Conservation (phyloP, 352 stramenopile species). For the Globisporangium sylvaticum region DNA sequence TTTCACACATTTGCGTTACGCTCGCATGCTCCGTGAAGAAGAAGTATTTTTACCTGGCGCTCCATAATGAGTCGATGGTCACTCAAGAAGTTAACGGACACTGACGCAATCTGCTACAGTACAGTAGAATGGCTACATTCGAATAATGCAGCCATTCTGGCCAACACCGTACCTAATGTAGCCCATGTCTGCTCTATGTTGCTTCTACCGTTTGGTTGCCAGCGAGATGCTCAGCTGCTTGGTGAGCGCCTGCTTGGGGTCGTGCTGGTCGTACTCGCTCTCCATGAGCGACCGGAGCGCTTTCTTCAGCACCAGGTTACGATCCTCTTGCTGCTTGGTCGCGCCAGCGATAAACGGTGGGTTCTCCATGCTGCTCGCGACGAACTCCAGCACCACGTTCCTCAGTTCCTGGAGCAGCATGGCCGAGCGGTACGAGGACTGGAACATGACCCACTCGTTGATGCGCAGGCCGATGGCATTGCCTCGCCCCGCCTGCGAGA, state of each 20-base stretch:
- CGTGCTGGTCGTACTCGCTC: conserved; percentile 43
- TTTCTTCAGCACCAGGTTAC: conserved; percentile 17
- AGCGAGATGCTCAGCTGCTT: conserved; percentile 23
- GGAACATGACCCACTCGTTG: conserved; percentile 69
- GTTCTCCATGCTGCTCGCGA: conserved; percentile 34
- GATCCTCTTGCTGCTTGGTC: conserved; percentile 4
- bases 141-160: too few species aligned
- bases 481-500: conserved; percentile 35
- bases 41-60: too few species aligned
- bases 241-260: conserved; percentile 44
- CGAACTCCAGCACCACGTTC: conserved; percentile 19
- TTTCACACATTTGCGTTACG: too few species aligned
- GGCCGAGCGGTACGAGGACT: conserved; percentile 52
- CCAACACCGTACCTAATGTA: background rate
- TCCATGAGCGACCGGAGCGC: conserved; percentile 37
- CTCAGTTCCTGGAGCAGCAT: conserved; percentile 53
- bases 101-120: too few species aligned
- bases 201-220: background rate
- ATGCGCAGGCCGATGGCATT: conserved; percentile 50
- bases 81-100: too few species aligned
- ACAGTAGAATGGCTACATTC: too few species aligned
- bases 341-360: conserved; percentile 19
- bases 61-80: too few species aligned
- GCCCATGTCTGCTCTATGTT: background rate
- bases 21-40: too few species aligned